These are phyloP conservation scores for Akanthomyces dipterigenus DNA, from an alignment of 2,329 filamentous ascomycete species.

Conservation along the genomic window DNA sequence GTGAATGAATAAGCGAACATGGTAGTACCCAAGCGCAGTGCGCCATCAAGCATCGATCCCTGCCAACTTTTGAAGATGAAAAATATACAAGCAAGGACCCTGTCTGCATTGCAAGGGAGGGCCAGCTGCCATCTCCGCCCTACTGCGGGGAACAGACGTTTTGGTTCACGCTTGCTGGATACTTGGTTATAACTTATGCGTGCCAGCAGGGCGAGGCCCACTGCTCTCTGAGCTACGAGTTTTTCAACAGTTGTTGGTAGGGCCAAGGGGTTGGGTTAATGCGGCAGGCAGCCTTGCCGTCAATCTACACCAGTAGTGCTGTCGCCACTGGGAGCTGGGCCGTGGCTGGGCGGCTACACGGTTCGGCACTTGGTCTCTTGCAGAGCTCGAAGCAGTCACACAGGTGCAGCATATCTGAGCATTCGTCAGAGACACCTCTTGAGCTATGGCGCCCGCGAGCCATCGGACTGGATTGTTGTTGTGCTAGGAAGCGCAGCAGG, in stretches of 20 bases:
- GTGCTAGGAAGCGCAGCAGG: not conserved
- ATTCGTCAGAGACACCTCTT: not conserved
- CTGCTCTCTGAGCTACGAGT: not conserved
- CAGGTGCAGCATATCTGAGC: not conserved
- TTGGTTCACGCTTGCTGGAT: not conserved
- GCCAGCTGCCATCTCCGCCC: constrained; percentile 1
- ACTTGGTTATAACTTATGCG: not conserved
- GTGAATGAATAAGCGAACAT: not conserved
- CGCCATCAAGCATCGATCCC: not conserved
- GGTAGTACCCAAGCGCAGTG: not conserved
- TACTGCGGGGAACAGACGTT: constrained; percentile 2
- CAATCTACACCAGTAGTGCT: not conserved
- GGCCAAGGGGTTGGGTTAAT: not conserved
- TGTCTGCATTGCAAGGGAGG: not conserved
- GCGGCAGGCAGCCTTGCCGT: not conserved
- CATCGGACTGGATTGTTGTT: not conserved
- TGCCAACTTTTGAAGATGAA: not conserved
- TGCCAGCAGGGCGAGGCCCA: not conserved
- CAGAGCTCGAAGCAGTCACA: not conserved
- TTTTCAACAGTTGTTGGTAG: not conserved
- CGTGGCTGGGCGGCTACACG: not conserved
- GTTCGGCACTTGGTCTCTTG: not conserved
- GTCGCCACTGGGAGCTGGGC: not conserved
- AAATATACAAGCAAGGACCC: not conserved
- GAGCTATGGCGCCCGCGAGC: not conserved